These are phyloP conservation scores for Debaryomyces udenii DNA, from an alignment of 1,139 yeast genomes.

Conservation along the genomic window DNA sequence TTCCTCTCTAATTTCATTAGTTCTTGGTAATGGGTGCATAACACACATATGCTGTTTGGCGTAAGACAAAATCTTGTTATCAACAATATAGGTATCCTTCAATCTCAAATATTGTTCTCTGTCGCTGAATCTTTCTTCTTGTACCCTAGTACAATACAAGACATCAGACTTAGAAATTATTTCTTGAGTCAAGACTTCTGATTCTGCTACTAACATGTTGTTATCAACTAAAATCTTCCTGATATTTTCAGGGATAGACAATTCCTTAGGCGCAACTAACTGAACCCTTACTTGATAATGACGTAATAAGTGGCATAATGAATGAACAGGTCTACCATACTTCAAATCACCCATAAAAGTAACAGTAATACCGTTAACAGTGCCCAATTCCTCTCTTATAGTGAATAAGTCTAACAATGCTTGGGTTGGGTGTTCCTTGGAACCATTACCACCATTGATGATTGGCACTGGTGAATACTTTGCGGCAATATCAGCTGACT, in stretches of 20 bases:
- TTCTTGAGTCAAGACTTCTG: constrained; percentile 76
- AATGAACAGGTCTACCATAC: constrained; percentile 98
- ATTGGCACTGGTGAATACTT: constrained; percentile 97
- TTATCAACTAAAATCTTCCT: constrained; percentile 63
- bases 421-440: constrained; percentile 98
- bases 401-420: constrained; percentile 97
- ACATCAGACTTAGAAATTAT: constrained; percentile 91
- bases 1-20: constrained; percentile 93
- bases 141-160: constrained; percentile 96
- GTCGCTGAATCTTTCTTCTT: constrained; percentile 90
- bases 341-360: constrained; percentile 99
- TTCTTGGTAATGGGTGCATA: constrained; percentile 99
- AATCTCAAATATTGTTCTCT: constrained; percentile 78
- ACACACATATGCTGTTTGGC: constrained; percentile 99
- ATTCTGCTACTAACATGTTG: constrained; percentile 73
- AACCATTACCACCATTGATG: constrained; percentile 96
- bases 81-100: constrained; percentile 90
- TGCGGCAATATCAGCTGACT: constrained; percentile 91
- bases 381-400: constrained; percentile 97
- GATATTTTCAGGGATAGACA: constrained; percentile 76
- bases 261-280: constrained; percentile 87
- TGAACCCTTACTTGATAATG: constrained; percentile 94
- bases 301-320: constrained; percentile 85
- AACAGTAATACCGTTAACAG: constrained; percentile 96
- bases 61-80: constrained; percentile 84